A percentile compares a stretch with the other conserved stretches of the same genome.
These are phyloP conservation scores for Trichoderma arundinaceum DNA, from an alignment of 2,329 filamentous ascomycete species.

Conservation along the genomic window DNA sequence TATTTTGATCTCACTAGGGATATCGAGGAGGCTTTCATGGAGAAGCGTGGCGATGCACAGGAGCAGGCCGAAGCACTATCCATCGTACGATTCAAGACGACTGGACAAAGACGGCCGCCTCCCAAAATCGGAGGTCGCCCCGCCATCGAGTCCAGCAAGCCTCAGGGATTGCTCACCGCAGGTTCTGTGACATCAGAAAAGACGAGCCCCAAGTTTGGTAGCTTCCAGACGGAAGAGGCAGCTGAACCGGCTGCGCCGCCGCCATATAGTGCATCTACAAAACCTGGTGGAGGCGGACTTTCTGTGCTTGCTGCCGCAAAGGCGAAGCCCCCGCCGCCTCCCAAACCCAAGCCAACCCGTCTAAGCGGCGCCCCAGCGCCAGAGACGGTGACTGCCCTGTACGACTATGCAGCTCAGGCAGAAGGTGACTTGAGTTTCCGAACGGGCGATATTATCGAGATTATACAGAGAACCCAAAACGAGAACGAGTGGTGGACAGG, in stretches of 20 bases:
- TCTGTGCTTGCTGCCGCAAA: conserved; percentile 58
- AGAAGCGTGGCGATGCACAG: conserved; percentile 87
- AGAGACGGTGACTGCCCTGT: conserved; percentile 87
- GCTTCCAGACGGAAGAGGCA: conserved; percentile 49
- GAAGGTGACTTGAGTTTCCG: conserved; percentile 92
- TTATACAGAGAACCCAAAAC: conserved; percentile 80
- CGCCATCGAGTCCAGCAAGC: conserved; percentile 55
- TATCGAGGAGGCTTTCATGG: conserved; percentile 87
- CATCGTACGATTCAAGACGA: conserved; percentile 91
- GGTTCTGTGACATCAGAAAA: conserved; percentile 43
- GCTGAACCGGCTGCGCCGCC: conserved; percentile 66
- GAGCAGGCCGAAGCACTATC: conserved; percentile 81
- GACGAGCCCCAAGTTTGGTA: conserved; percentile 44
- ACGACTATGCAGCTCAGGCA: conserved; percentile 95
- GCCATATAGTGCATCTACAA: conserved; percentile 63
- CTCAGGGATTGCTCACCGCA: conserved; percentile 58
- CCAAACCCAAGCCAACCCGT: conserved; percentile 77
- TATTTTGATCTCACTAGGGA: conserved; percentile 94
- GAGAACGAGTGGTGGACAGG: conserved; percentile 98
- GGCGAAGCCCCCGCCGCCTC: conserved; percentile 73
- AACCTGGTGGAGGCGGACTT: conserved; percentile 17
- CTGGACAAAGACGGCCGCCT: conserved; percentile 68
- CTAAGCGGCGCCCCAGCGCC: conserved; percentile 68
- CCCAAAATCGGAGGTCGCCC: conserved; percentile 65
- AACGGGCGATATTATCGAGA: conserved; percentile 86